Percentiles rank a stretch among this genome's conserved stretches.
phyloP scores from a whole-genome alignment of 2,329 filamentous ascomycete species.

The Ilyonectria mors-panacis region DNA sequence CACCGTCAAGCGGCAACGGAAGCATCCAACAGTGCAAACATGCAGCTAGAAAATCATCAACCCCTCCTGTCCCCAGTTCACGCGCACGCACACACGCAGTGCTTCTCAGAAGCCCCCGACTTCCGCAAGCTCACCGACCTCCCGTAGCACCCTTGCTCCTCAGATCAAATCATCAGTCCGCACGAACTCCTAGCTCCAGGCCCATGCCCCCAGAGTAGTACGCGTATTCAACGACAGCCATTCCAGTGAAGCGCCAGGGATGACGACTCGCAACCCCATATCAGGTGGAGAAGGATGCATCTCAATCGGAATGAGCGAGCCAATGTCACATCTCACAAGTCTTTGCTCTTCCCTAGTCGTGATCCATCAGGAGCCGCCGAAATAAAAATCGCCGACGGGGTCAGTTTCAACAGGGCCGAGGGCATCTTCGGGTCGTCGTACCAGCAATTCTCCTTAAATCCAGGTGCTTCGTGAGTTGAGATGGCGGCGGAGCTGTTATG shows the following conservation, averaged over 20 bases:
- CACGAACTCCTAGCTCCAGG: background rate
- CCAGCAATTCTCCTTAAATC: background rate
- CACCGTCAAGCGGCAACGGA: slow-evolving; percentile 6
- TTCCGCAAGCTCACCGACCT: slow-evolving; percentile 27
- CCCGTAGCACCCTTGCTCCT: slow-evolving; percentile 15
- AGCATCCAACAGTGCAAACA: background rate
- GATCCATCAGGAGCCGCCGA: background rate
- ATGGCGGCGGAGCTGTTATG: background rate
- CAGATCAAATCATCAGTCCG: slow-evolving; percentile 12
- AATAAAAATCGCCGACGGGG: background rate
- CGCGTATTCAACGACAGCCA: slow-evolving; percentile 16
- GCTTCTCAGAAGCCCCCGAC: slow-evolving; percentile 6
- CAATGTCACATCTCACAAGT: background rate
- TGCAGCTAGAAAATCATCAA: background rate
- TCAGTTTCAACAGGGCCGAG: background rate
- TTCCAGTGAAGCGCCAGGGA: slow-evolving; percentile 9
- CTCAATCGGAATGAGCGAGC: background rate
- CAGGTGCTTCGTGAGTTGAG: no score
- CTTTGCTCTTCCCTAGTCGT: background rate
- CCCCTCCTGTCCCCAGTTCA: background rate
- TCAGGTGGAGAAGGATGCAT: slow-evolving; percentile 23
- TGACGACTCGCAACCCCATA: slow-evolving; percentile 23
- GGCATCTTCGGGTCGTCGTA: no score
- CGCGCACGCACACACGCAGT: background rate
- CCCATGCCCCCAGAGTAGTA: slow-evolving; percentile 12